Percentiles rank a stretch among this genome's conserved stretches.
Conservation (phyloP, 2,329 filamentous ascomycete genomes). For the Xylaria polymorpha region DNA sequence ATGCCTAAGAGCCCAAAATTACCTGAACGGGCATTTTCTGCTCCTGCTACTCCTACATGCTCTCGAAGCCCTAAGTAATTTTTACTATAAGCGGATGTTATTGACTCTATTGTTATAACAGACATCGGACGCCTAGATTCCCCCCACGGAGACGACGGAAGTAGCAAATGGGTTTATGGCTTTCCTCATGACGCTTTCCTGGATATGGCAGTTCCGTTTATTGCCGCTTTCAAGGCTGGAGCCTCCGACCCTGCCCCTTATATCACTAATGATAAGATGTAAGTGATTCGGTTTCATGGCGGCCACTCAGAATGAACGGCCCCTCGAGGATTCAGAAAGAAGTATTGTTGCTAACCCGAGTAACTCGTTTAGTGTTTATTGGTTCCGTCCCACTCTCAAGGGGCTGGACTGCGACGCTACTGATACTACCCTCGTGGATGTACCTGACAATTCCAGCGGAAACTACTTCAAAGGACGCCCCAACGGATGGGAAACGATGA, state of each 20-base stretch:
- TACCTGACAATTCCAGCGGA: slow-evolving; percentile 57
- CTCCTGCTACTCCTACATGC: too few relatives aligned
- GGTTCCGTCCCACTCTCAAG: slow-evolving; percentile 64
- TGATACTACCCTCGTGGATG: slow-evolving; percentile 60
- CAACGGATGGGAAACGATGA: slow-evolving; percentile 61
- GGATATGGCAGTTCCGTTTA: slow-evolving; percentile 65
- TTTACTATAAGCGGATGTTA: too few relatives aligned
- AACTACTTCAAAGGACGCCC: slow-evolving; percentile 65
- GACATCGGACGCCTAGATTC: slow-evolving; percentile 44
- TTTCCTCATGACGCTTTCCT: slow-evolving; percentile 61
- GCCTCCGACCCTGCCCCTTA: slow-evolving; percentile 54
- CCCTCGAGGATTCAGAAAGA: background rate
- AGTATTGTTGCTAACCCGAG: background rate
- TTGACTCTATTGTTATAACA: too few relatives aligned
- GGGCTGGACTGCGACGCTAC: slow-evolving; percentile 62
- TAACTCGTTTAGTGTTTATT: slow-evolving; percentile 55
- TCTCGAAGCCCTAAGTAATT: too few relatives aligned
- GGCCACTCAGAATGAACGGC: background rate
- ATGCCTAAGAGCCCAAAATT: too few relatives aligned
- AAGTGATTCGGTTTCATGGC: slow-evolving; percentile 41
- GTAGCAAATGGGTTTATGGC: slow-evolving; percentile 51
- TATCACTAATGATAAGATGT: slow-evolving; percentile 60
- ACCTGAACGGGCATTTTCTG: too few relatives aligned
- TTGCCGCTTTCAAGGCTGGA: slow-evolving; percentile 63
- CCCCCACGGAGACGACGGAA: slow-evolving; percentile 51